Percentiles rank a stretch among this genome's conserved stretches.
These are phyloP conservation scores for Cucurbita pepo DNA, from an alignment of 306 rosid genomes.

Conservation along the genomic window DNA sequence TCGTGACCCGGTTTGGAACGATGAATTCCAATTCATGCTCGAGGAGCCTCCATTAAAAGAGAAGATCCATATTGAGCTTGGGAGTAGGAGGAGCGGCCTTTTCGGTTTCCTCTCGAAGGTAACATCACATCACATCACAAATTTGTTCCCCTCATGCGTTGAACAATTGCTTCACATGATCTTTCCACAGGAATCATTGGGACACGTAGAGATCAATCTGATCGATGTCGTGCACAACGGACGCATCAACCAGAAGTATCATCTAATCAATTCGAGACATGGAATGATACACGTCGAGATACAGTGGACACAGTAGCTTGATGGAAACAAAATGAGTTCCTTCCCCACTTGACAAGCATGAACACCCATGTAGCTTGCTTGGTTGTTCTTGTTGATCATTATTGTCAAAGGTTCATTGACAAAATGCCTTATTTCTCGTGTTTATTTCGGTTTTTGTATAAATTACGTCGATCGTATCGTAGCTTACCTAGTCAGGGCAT, in stretches of 20 bases:
- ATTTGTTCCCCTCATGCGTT: not conserved
- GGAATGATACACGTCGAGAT: conserved; percentile 70
- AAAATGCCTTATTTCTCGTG: not conserved
- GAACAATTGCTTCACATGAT: not conserved
- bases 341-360: not conserved
- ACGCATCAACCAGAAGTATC: conserved; percentile 55
- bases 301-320: conserved; percentile 47
- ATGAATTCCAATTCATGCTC: conserved; percentile 78
- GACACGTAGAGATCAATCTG: conserved; percentile 67
- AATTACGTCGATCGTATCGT: too few relatives aligned
- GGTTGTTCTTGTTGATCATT: not conserved
- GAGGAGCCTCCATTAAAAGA: conserved; percentile 79
- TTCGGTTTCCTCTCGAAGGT: conserved; percentile 58
- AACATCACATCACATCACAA: not conserved
- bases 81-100: conserved; percentile 32
- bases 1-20: conserved; percentile 77
- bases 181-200: conserved; percentile 44
- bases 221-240: conserved; percentile 63
- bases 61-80: conserved; percentile 58
- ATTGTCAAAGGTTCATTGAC: not conserved
- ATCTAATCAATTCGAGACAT: conserved; percentile 64
- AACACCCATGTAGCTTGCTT: not conserved
- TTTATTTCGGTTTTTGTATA: too few relatives aligned
- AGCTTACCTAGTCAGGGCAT: too few relatives aligned
- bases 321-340: not conserved